Evolutionary conservation across 495 filamentous ascomycete species (phyloP).

Genomic region (Penicillium odoratum): DNA sequence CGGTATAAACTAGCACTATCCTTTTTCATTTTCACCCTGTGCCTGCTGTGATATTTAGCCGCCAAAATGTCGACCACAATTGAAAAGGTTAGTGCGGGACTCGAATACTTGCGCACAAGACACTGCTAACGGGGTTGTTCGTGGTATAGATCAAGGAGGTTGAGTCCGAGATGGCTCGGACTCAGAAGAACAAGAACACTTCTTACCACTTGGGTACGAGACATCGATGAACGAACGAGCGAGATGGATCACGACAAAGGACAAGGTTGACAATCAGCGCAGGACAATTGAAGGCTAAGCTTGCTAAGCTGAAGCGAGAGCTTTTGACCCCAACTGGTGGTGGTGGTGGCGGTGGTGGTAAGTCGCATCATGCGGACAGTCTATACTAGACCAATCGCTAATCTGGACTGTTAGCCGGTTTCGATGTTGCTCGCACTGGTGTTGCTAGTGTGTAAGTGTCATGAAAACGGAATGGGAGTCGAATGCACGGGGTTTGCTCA

Average conservation of each 20-base stretch:
- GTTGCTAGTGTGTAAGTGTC: conserved; percentile 86
- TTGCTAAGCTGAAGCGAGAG: conserved; percentile 95
- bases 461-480: background rate
- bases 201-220: conserved; percentile 72
- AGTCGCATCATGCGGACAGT: conserved; percentile 22
- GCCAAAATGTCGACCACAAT: conserved; percentile 91
- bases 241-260: conserved; percentile 6
- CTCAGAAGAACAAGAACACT: conserved; percentile 98
- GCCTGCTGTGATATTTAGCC: conserved; percentile 22
- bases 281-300: conserved; percentile 97
- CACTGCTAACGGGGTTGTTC: conserved; percentile 26
- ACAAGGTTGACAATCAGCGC: conserved; percentile 29
- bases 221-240: conserved; percentile 1
- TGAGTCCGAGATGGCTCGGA: conserved; percentile 96
- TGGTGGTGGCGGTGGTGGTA: conserved; percentile 75
- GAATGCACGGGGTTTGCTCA: background rate
- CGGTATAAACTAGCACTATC: background rate
- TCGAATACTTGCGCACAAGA: conserved; percentile 17
- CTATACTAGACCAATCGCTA: conserved; percentile 19
- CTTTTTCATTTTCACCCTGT: conserved; percentile 14
- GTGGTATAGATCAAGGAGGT: conserved; percentile 86
- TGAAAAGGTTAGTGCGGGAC: conserved; percentile 70
- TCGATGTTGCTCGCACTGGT: conserved; percentile 97
- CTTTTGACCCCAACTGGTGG: conserved; percentile 85
- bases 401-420: conserved; percentile 61